phyloP scores from a whole-genome alignment of 805 yeast genomes.

The Teunomyces lycoperdinae region DNA sequence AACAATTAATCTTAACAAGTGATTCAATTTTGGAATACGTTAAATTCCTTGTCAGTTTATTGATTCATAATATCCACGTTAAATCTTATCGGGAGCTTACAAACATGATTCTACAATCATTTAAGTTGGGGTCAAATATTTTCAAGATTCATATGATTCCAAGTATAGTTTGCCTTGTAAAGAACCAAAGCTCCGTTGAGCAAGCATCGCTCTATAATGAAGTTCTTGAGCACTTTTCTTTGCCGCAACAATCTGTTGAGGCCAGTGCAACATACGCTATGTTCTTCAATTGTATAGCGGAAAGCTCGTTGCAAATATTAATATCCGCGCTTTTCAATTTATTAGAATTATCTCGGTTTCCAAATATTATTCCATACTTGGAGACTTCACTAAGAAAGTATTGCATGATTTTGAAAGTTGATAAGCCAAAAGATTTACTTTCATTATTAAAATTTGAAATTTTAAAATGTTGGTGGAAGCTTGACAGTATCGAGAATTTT shows the following conservation, averaged over 20 bases:
- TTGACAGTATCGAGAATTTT: conserved; percentile 30
- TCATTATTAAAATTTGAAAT: conserved; percentile 30
- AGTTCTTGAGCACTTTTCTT: conserved; percentile 24
- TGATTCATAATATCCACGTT: conserved; percentile 22
- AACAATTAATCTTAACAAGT: conserved; percentile 40
- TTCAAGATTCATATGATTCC: conserved; percentile 18
- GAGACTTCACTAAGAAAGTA: conserved; percentile 21
- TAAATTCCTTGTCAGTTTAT: conserved; percentile 27
- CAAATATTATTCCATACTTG: conserved; percentile 29
- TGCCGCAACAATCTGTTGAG: conserved; percentile 40
- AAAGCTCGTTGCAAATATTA: conserved; percentile 26
- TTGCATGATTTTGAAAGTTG: conserved; percentile 14
- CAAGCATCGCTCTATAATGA: conserved; percentile 28
- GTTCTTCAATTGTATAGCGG: conserved; percentile 32
- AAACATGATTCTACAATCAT: conserved; percentile 8
- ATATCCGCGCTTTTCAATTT: conserved; percentile 39
- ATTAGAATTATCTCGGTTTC: conserved; percentile 37
- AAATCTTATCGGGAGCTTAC: conserved; percentile 16
- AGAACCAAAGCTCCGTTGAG: conserved; percentile 1
- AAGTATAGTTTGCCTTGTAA: conserved; percentile 11
- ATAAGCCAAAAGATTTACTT: conserved; percentile 21
- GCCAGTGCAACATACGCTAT: conserved; percentile 34
- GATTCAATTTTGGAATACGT: conserved; percentile 28
- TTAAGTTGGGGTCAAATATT: conserved; percentile 14
- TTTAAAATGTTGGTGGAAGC: conserved; percentile 44